Base-by-base conservation (phyloP, 768 basidiomycete genomes). In the Chalciporus chontae region DNA sequence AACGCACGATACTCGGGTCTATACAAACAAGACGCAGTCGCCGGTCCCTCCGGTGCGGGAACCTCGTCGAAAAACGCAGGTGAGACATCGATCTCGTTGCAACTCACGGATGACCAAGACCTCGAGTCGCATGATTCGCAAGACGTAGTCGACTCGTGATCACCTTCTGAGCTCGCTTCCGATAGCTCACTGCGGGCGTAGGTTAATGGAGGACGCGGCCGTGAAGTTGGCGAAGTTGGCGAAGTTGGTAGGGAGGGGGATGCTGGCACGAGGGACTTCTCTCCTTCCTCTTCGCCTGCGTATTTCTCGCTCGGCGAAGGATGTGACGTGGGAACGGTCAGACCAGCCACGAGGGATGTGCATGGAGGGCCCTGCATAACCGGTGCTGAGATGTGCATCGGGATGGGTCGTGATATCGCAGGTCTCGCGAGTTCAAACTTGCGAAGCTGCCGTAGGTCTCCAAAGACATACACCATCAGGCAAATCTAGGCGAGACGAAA, bases 361-460 rank as follows among this genome's bases (percentile, higher is more conserved):
- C 4, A 51, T 15, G 0, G 51, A 36, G 34, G 34, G 24, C 8
- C 32, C 23, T 4, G 41, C n/a, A 0, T 54, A n/a, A 60, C 11
- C 13, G 67, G 60, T 0, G 49, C 39, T 5, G 62, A 57, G 10
- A 62, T 46, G 6, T 56, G 40, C 18, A 51, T 44, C 3, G 60
- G 54, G 2, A 69, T 62, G 2, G 71, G 71, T 45, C 73, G 74
- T 0, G 84, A 83, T 54, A 85, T 83, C 13, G 78, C 68, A 9
- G 87, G 87, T 18, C 86, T 75, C 4, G 79, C 65, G n/a, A 90
- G 80, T 63, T 90, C 88, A 59, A 89, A 89, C 55, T 80, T 84
- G 56, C 84, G 81, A 17, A 90, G 74, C 59, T 90, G 88, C 8
- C 88, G 74, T 17, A 90, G 72, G 66, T 90, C 88, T 8, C 88